Evolutionary conservation across 345 rosid genomes (phyloP), one percentile per base, ranked within the genome.

Genomic region (Conringia planisiliqua): DNA sequence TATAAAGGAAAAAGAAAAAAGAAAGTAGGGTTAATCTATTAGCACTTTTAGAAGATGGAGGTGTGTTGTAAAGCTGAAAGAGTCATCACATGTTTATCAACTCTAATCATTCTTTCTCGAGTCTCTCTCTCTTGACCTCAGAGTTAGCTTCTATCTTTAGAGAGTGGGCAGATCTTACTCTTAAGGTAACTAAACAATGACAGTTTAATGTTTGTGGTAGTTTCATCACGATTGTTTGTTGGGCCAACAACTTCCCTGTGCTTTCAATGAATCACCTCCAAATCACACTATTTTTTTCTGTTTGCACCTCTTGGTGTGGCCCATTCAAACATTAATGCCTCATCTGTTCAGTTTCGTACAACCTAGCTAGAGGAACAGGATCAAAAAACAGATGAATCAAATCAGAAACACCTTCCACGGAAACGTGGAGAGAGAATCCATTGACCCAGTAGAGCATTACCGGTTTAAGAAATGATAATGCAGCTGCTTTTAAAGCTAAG

Each of bases 21-120:
- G 17, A 39, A 73, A 61, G 74, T 78, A 73, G 78, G 82, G 13
- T 40, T 56, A 70, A 70, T 77, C 16, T 73, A 54, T 52, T 73
- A 54, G 40, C 24, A 75, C 81, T 78, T 79, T 59, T 33, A 80
- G 74, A 81, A 74, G 68, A 78, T 65, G 74, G 79, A 78, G 51
- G 69, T 61, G 74, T 62, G 69, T 74, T 68, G 82, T 44, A 72
- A 86, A 83, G 83, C 77, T 48, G 66, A 62, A 60, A 77, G 74
- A 64, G 40, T 58, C 48, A 59, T 85, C 87, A 86, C 90, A 86
- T 86, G 88, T 58, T 63, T 43, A 63, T 63, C 54, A 63, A 24
- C 51, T 63, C 47, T 47, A 63, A 63, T 44, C 68, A 63, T 63
- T 63, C 68, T 43, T 9, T 27, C 30, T 59, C 10, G 39, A 4